Conservation (phyloP, 2,329 filamentous ascomycete species). For the Penicillium hesseltinei region DNA sequence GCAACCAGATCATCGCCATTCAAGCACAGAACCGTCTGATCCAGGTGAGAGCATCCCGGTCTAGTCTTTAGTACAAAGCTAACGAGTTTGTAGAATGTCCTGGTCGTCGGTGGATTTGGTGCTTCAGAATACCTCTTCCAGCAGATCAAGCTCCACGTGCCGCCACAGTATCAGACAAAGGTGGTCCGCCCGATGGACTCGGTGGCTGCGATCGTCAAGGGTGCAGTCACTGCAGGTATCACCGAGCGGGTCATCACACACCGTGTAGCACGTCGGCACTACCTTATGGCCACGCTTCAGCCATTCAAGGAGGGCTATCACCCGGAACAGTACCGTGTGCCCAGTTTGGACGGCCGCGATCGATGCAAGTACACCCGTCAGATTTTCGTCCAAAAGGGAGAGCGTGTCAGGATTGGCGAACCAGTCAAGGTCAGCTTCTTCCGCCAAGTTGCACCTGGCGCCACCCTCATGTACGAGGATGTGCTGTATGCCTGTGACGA, state of each 20-base stretch:
- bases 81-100: conserved; percentile 64
- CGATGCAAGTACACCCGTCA: conserved; percentile 98
- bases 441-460: conserved; percentile 93
- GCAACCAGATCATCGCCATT: conserved; percentile 98
- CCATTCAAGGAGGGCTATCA: conserved; percentile 99
- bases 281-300: conserved; percentile 97
- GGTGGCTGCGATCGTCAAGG: conserved; percentile 96
- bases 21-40: conserved; percentile 92
- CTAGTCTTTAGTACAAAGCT: conserved; percentile 8
- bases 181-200: conserved; percentile 99
- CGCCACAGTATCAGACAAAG: conserved; percentile 97
- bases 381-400: conserved; percentile 97
- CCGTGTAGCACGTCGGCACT: conserved; percentile 93
- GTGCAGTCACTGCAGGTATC: conserved; percentile 95
- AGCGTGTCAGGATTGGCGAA: conserved; percentile 98
- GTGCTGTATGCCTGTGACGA: conserved; percentile 97
- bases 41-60: conserved; percentile 55
- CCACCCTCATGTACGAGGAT: conserved; percentile 99
- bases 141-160: conserved; percentile 97
- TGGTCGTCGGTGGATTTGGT: conserved; percentile 97
- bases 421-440: conserved; percentile 99
- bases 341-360: conserved; percentile 93
- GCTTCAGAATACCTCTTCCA: conserved; percentile 99
- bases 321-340: conserved; percentile 95
- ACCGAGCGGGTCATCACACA: conserved; percentile 96